Percentiles rank a stretch among this genome's conserved stretches.
Conservation (phyloP, 345 rosid species). For the Eucalyptus cloeziana region DNA sequence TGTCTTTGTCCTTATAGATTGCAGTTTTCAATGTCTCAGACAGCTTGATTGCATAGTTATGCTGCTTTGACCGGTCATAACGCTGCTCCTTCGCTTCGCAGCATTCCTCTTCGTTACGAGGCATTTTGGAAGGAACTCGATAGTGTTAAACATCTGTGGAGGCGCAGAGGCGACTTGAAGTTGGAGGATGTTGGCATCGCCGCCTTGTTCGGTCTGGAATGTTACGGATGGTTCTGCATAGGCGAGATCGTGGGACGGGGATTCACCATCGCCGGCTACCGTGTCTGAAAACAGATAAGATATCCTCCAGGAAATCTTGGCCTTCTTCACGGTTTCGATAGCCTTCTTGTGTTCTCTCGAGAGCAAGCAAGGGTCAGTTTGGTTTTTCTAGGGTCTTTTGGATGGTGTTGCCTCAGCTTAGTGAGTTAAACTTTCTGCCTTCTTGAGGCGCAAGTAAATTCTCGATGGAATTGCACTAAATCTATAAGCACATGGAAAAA, state of each 20-base stretch:
- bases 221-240: slow-evolving; percentile 63
- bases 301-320: neutral
- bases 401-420: neutral
- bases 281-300: slow-evolving; percentile 1
- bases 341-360: neutral
- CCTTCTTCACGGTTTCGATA: neutral
- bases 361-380: neutral
- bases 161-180: slow-evolving; percentile 43
- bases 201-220: slow-evolving; percentile 59
- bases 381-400: neutral
- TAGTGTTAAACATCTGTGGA: slow-evolving; percentile 40
- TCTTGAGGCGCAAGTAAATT: neutral
- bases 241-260: slow-evolving; percentile 71
- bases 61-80: neutral
- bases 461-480: neutral
- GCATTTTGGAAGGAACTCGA: slow-evolving; percentile 57
- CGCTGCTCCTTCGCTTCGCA: neutral
- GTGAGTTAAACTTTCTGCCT: neutral
- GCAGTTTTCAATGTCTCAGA: neutral
- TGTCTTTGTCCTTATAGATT: neutral
- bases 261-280: slow-evolving; percentile 65
- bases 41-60: neutral
- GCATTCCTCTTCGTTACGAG: slow-evolving; percentile 46
- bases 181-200: slow-evolving; percentile 60
- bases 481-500: neutral